Base-by-base conservation (phyloP, 2,329 filamentous ascomycete species). In the Gnomoniopsis smithogilvyi region DNA sequence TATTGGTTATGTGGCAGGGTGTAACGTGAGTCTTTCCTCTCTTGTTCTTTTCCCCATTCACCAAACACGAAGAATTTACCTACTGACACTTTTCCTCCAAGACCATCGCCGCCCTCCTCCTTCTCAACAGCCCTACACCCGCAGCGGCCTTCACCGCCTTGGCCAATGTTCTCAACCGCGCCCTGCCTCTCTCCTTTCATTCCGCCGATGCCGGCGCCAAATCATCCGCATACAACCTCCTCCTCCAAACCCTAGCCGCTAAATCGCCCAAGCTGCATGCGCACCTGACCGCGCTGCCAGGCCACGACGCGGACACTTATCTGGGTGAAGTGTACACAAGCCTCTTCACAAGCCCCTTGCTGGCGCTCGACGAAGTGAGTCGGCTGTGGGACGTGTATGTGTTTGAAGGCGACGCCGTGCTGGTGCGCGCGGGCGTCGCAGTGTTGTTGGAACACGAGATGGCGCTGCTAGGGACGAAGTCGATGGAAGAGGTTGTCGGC, bases 301-400 rank as follows among this genome's bases (percentile, higher is more conserved):
- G 74, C 45, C 71, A 78, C 26, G 74, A 79, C 4, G 75, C 82
- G 0, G 77, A 85, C 53, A 64, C 72, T 19, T 90, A 86, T 64
- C 76, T 92, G 7, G 73, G 79, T 30, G 75, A 80, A 15, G 75
- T 90, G 54, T 89, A 91, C 66, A 81, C 81, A 6, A 79, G 78
- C 17, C 75, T 92, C 6, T 90, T 91, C 69, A 88, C 88, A 0
- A 72, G 74, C 17, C 77, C 82, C 41, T 74, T 91, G 43, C 74
- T 91, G 3, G 81, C 82, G 8, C 79, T 92, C 17, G 90, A 93
- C 66, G 83, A 89, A 65, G 88, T 86, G 3, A 84, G 86, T 1
- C 78, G 91, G 2, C 73, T 95, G 14, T 94, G 90, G 89, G 91
- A 96, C 64, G 84, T 94, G 0, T 92, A 91, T 65, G 85, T 90